Evolutionary conservation across 2,329 filamentous ascomycete species (phyloP), one percentile per base, ranked within the genome.

Genomic region (Diaporthe ilicicola): DNA sequence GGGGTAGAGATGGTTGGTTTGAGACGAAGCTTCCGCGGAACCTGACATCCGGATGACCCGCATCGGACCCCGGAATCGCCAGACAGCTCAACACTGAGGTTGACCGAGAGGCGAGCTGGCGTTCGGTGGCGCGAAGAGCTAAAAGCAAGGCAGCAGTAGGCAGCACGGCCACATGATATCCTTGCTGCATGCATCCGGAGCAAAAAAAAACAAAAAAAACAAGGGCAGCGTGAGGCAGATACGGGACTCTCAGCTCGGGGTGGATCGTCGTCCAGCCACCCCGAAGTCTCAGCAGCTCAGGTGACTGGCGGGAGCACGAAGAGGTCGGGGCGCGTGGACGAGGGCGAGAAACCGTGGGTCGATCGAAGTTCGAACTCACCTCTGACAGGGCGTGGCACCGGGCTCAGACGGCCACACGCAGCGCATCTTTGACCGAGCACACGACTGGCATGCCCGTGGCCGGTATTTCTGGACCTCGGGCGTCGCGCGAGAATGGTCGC

Each of bases 381-480:
- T 66, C 29, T 73, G 72, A 50, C 72, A 73, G 10, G 72, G 72
- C n/a, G 64, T 67, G 22, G 72, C 72, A 12, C 72, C 72, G 9
- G 72, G 72, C 50, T 73, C 72, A 22, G 72, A 73, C 24, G 61
- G 59, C 72, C 72, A 73, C 5, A 73, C 72, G 42, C 72, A 73
- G 29, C 72, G 70, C 72, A 73, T 73, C 69, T 73, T 73, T 55
- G 72, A 73, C 27, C 72, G 66, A 13, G 72, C 72, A 29, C 72
- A 73, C 10, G 69, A 69, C 50, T 73, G 72, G 37, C 72, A 73
- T 19, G 72, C 72, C 39, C 72, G 62, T 39, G 72, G 72, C 48
- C 72, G 69, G 70, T 73, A 73, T 54, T 73, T 73, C 70, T 73
- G 72, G 46, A 73, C 72, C 59, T 73, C 72, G 69, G 72, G 72